Evolutionary conservation across 306 rosid species (phyloP).

Genomic region (Oxytropis ochrocephala): DNA sequence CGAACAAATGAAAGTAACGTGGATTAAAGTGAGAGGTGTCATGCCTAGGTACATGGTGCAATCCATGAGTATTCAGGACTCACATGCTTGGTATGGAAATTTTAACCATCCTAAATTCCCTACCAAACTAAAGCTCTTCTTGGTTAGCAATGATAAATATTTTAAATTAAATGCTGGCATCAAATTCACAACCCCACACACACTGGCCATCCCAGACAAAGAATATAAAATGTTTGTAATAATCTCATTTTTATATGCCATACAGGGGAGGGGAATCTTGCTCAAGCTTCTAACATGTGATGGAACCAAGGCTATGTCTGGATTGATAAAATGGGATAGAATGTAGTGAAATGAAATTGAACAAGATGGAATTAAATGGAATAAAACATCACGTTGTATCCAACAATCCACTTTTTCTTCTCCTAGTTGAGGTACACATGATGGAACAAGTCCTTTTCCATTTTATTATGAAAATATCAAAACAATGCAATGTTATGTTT

Average conservation of each 20-base stretch:
- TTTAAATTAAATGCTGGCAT: background rate
- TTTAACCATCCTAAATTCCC: background rate
- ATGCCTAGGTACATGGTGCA: background rate
- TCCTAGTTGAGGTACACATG: background rate
- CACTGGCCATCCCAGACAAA: background rate
- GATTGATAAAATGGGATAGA: background rate
- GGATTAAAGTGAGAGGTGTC: background rate
- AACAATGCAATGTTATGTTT: background rate
- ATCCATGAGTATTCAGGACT: constrained; percentile 2
- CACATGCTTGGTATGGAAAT: background rate
- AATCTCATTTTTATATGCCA: background rate
- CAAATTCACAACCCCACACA: background rate
- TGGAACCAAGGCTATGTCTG: background rate
- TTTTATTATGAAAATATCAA: background rate
- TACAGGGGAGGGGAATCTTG: background rate
- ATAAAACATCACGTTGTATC: background rate
- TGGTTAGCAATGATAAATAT: background rate
- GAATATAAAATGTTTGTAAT: background rate
- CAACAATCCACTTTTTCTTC: background rate
- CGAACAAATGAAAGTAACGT: background rate
- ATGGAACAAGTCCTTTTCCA: background rate
- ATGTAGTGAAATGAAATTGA: background rate
- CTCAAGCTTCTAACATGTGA: background rate
- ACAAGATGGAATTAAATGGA: background rate
- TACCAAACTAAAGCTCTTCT: background rate